Evolutionary conservation across 768 basidiomycete species (phyloP).

Genomic region (Omphalotus guepiniiformis): DNA sequence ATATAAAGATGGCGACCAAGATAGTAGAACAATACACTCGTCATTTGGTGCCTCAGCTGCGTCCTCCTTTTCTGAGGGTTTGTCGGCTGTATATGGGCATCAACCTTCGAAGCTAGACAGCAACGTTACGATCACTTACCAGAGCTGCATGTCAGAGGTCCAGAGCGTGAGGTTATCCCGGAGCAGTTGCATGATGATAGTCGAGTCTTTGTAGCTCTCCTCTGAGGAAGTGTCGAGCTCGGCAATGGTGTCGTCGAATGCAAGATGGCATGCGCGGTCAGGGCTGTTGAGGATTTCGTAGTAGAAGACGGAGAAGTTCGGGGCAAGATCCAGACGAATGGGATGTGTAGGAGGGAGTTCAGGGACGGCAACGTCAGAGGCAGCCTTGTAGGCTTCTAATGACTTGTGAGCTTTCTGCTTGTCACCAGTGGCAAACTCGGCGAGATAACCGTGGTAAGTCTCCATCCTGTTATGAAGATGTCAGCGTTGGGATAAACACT

Average conservation of each 20-base stretch:
- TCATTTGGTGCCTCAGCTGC: conserved; percentile 55
- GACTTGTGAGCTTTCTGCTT: conserved; percentile 99
- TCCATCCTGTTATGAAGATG: conserved; percentile 63
- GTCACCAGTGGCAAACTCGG: conserved; percentile 97
- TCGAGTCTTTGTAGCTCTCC: conserved; percentile 99
- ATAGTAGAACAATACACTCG: conserved; percentile 57
- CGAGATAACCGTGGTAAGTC: conserved; percentile 98
- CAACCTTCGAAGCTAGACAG: conserved; percentile 7
- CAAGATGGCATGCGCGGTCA: conserved; percentile 96
- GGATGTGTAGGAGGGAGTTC: conserved; percentile 96
- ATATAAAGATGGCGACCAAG: no score
- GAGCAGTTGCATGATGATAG: conserved; percentile 92
- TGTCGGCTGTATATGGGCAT: conserved; percentile 49
- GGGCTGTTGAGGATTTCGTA: conserved; percentile 99
- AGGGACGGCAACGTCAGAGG: conserved; percentile 93
- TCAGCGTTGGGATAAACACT: no score
- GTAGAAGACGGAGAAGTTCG: conserved; percentile 99
- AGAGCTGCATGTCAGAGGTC: conserved; percentile 94
- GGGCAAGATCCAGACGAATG: conserved; percentile 94
- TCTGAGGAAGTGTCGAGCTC: conserved; percentile 98
- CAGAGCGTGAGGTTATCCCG: conserved; percentile 96
- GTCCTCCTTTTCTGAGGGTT: conserved; percentile 72
- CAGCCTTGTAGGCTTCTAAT: conserved; percentile 94
- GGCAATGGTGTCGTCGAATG: conserved; percentile 97
- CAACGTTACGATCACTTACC: conserved; percentile 43